Base-by-base conservation (phyloP, 768 basidiomycete genomes). In the Tulasnella sp. region DNA sequence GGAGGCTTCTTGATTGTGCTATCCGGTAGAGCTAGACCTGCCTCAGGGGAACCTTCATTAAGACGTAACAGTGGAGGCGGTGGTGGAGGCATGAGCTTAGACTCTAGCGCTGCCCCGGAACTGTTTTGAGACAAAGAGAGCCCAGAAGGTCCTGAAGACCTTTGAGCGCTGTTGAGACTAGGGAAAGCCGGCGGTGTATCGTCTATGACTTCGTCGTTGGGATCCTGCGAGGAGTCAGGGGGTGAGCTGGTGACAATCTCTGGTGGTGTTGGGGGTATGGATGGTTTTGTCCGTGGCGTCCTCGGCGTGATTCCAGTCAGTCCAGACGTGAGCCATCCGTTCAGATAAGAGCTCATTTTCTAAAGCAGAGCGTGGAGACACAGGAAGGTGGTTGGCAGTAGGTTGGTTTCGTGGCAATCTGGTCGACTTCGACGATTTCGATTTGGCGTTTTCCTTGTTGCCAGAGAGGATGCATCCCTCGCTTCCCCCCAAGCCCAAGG, bases 101-200 rank as follows among this genome's bases (percentile, higher is more conserved):
- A 68, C 69, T 82, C 75, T 27, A 73, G 72, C 65, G 68, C 15
- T 80, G 43, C 22, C 11, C 15, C 66, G 58, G 42, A 41, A 77
- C 70, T 11, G 60, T 68, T 25, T 38, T 38, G 34, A 38, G 34
- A 38, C 15, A 15, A 38, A 38, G 34, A 15, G 74, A 71, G 49
- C 69, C 50, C 1, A 49, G 45, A 31, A 8, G 63, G 50, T 15
- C 60, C 46, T 5, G 64, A 63, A 9, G 63, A 56, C 34, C 87
- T 80, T 65, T 91, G 88, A 3, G 82, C 84, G 62, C 87, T 89
- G 66, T 76, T 76, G 3, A 81, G 72, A 53, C 77, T 78, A 24
- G 88, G 88, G 68, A 91, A 91, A 1, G 82, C 79, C 10, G 88
- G 87, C 5, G 87, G 82, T 11, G 65, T 65, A 64, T 88, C 80